Conservation (phyloP, 805 yeast species). For the Cyberlindnera japonica region DNA sequence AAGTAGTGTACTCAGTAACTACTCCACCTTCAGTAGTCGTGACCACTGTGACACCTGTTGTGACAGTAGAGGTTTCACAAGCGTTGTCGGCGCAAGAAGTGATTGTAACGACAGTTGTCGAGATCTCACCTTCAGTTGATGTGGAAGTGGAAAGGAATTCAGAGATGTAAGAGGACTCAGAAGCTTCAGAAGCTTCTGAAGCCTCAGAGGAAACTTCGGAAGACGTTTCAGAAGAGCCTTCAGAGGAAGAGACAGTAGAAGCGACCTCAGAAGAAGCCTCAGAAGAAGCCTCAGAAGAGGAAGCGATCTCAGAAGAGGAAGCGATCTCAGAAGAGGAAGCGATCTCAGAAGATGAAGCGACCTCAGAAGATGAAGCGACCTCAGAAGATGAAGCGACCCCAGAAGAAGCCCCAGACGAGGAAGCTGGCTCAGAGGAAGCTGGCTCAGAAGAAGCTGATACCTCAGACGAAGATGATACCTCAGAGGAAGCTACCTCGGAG, state of each 20-base stretch:
- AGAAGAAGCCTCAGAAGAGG: slow-evolving; percentile 4
- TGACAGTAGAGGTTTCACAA: slow-evolving; percentile 10
- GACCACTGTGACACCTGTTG: slow-evolving; percentile 29
- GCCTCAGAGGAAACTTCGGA: slow-evolving; percentile 3
- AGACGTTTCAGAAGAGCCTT: slow-evolving; percentile 2
- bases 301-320: slow-evolving; percentile 2
- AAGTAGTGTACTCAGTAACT: slow-evolving; percentile 18
- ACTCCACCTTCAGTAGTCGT: slow-evolving; percentile 28
- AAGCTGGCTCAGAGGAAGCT: slow-evolving; percentile 3
- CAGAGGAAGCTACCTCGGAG: slow-evolving; percentile 16
- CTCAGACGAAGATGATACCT: slow-evolving; percentile 7
- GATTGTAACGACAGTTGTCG: slow-evolving; percentile 10
- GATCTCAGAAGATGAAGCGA: slow-evolving; percentile 2
- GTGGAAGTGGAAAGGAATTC: slow-evolving; percentile 23
- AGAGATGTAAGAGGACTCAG: not conserved
- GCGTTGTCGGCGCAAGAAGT: slow-evolving; percentile 11
- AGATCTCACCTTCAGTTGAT: slow-evolving; percentile 22
- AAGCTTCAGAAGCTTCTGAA: not conserved
- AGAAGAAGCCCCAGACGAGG: slow-evolving; percentile 3
- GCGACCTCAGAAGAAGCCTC: slow-evolving; percentile 5
- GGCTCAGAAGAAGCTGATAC: slow-evolving; percentile 2
- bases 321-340: slow-evolving; percentile 8
- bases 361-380: slow-evolving; percentile 4
- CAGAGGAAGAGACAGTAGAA: slow-evolving; percentile 6
- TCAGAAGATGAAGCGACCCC: slow-evolving; percentile 3